Conservation (phyloP, 768 basidiomycete species). For the Cystofilobasidium ferigula region DNA sequence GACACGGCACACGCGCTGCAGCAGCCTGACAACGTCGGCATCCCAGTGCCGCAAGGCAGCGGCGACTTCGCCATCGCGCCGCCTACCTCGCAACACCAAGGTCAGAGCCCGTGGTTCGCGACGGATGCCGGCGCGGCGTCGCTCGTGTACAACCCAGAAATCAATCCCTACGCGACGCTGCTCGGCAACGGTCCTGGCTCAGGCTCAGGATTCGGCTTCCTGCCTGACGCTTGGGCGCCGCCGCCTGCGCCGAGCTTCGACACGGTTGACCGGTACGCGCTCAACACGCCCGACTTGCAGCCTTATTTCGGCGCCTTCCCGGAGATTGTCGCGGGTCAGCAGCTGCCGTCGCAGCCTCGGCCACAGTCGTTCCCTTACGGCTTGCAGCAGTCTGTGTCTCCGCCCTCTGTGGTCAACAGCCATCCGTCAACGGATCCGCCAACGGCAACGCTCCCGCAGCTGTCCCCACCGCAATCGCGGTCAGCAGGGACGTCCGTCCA, state of each 20-base stretch:
- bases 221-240: background rate
- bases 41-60: too few relatives aligned
- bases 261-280: background rate
- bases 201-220: constrained; percentile 1
- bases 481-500: background rate
- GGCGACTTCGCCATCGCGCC: background rate
- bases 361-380: too few relatives aligned
- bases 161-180: background rate
- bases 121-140: background rate
- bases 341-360: background rate
- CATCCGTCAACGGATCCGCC: too few relatives aligned
- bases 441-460: background rate
- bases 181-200: background rate
- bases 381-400: too few relatives aligned
- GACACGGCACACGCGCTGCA: too few relatives aligned
- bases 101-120: background rate
- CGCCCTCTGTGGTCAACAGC: too few relatives aligned
- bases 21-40: too few relatives aligned
- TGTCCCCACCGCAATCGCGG: background rate
- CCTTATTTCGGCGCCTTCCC: background rate
- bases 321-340: background rate
- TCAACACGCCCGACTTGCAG: background rate
- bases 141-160: background rate
- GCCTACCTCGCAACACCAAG: background rate
- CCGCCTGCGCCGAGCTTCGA: background rate